phyloP scores from a whole-genome alignment of 495 filamentous ascomycete species.

The Trichocladium uniseriatum region DNA sequence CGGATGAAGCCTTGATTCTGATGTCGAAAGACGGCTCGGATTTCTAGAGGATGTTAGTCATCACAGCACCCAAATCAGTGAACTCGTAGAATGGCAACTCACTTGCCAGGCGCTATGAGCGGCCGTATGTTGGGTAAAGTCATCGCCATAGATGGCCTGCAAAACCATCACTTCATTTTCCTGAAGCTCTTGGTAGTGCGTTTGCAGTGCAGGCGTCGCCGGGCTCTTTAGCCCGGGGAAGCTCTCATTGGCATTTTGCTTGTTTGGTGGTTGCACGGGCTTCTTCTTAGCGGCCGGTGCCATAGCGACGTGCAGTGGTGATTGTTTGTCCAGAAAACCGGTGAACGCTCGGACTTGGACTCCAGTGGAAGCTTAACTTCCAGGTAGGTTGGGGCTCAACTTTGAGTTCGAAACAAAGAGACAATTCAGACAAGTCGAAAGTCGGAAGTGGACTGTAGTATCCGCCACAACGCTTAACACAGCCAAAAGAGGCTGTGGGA shows the following conservation, averaged over 20 bases:
- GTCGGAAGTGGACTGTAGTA: no score
- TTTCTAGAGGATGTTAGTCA: constrained; percentile 41
- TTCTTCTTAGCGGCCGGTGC: constrained; percentile 35
- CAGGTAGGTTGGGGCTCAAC: neutral
- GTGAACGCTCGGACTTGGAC: no score
- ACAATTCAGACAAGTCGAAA: neutral
- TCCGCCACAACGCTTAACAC: constrained; percentile 6
- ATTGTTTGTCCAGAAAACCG: no score
- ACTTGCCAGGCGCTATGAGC: constrained; percentile 83
- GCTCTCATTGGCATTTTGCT: constrained; percentile 28
- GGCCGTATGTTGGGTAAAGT: constrained; percentile 65
- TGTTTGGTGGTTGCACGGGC: constrained; percentile 26
- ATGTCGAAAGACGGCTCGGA: constrained; percentile 75
- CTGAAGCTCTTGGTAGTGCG: constrained; percentile 77
- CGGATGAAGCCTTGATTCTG: constrained; percentile 58
- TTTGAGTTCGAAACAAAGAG: no score
- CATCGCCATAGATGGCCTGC: constrained; percentile 84
- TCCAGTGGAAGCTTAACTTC: neutral
- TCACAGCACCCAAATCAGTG: neutral
- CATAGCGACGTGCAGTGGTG: constrained; percentile 27
- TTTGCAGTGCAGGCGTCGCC: constrained; percentile 28
- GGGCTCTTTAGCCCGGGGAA: constrained; percentile 35
- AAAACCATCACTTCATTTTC: constrained; percentile 80
- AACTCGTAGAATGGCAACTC: constrained; percentile 10
- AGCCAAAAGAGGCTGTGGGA: constrained; percentile 23